phyloP scores from a whole-genome alignment of 1,139 yeast species.

The Candida sp. region DNA sequence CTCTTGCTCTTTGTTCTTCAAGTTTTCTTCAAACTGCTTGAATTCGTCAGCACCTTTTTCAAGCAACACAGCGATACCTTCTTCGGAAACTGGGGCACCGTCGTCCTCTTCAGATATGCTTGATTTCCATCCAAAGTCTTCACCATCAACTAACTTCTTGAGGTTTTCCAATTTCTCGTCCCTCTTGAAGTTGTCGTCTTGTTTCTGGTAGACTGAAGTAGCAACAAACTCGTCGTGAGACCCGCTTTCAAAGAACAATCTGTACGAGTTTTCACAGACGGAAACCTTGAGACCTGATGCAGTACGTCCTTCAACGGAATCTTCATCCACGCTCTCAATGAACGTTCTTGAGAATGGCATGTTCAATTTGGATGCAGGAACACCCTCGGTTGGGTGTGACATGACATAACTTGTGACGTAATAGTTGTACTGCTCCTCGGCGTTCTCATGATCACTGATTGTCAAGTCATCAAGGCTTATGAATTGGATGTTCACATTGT shows the following conservation, averaged over 20 bases:
- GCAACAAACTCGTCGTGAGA: conserved; percentile 83
- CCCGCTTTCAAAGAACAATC: conserved; percentile 81
- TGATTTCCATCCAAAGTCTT: conserved; percentile 45
- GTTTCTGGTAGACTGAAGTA: conserved; percentile 46
- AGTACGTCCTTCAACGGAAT: conserved; percentile 67
- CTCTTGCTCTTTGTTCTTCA: conserved; percentile 9
- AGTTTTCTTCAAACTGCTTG: conserved; percentile 19
- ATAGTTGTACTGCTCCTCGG: conserved; percentile 89
- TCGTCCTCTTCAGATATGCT: conserved; percentile 28
- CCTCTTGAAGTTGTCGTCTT: conserved; percentile 25
- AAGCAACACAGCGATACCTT: conserved; percentile 28
- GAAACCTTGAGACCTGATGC: conserved; percentile 81
- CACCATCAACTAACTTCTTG: conserved; percentile 33
- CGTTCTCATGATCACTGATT: conserved; percentile 72
- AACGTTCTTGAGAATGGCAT: conserved; percentile 76
- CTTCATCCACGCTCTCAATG: conserved; percentile 60
- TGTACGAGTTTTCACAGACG: conserved; percentile 78
- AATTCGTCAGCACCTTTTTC: conserved; percentile 39
- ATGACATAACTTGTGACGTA: conserved; percentile 91
- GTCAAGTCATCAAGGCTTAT: conserved; percentile 90
- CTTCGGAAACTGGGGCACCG: conserved; percentile 21
- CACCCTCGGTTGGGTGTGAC: conserved; percentile 98
- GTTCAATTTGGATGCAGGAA: conserved; percentile 76
- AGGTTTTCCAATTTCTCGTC: conserved; percentile 32
- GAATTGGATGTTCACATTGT: conserved; percentile 75